A percentile compares a stretch with the other conserved stretches of the same genome.
phyloP scores from a whole-genome alignment of 805 yeast genomes.

The Starmerella sirachaensis region DNA sequence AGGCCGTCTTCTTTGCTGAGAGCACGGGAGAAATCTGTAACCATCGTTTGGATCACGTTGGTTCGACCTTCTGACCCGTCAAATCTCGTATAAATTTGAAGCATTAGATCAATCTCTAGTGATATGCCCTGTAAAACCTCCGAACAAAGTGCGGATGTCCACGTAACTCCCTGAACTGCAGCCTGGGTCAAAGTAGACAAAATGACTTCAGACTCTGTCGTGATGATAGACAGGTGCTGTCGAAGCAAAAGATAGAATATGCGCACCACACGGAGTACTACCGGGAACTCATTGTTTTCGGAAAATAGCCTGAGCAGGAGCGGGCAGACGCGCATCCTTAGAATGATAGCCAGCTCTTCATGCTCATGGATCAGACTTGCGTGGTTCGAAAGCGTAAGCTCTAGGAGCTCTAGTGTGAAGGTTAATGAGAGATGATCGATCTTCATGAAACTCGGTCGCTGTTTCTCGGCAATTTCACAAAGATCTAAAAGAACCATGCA shows the following conservation, averaged over 20 bases:
- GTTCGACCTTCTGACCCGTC: constrained; percentile 39
- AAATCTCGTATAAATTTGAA: constrained; percentile 45
- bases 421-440: constrained; percentile 44
- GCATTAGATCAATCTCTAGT: constrained; percentile 42
- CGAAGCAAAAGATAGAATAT: constrained; percentile 50
- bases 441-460: constrained; percentile 43
- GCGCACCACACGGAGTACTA: constrained; percentile 64
- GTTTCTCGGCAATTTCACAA: constrained; percentile 52
- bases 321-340: constrained; percentile 64
- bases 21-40: constrained; percentile 13
- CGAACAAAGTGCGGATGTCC: constrained; percentile 65
- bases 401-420: constrained; percentile 72
- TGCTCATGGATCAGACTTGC: constrained; percentile 42
- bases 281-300: constrained; percentile 45
- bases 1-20: constrained; percentile 10
- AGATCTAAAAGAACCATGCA: constrained; percentile 59
- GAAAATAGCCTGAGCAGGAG: constrained; percentile 57
- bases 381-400: constrained; percentile 62
- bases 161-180: constrained; percentile 45
- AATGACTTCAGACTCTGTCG: constrained; percentile 71
- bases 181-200: constrained; percentile 63
- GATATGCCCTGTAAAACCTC: constrained; percentile 59
- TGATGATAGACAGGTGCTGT: constrained; percentile 49
- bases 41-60: constrained; percentile 8
- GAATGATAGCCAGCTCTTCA: constrained; percentile 50